Percentiles rank a stretch among this genome's conserved stretches.
Evolutionary conservation across 2,329 filamentous ascomycete genomes (phyloP).

Genomic region (Aspergillus brasiliensis): DNA sequence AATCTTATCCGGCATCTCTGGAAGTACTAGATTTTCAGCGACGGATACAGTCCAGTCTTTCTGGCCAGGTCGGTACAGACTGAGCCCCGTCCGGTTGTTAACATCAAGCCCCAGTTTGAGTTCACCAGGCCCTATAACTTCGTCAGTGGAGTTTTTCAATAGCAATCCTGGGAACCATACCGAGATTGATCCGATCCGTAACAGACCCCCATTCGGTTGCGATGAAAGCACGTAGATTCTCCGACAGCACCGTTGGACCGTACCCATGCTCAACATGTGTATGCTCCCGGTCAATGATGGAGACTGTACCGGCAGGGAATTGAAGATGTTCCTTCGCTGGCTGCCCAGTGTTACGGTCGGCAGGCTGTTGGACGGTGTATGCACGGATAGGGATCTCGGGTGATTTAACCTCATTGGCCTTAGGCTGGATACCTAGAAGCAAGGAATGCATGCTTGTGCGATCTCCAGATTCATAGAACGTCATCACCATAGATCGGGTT

Average conservation of each 20-base stretch:
- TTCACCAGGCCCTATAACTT: conserved; percentile 63
- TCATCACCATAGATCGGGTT: conserved; percentile 73
- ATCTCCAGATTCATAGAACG: conserved; percentile 73
- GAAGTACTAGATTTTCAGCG: conserved; percentile 65
- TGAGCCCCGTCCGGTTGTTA: conserved; percentile 62
- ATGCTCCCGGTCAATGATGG: conserved; percentile 71
- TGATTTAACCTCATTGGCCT: conserved; percentile 68
- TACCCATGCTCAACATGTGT: conserved; percentile 57
- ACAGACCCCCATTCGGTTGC: conserved; percentile 76
- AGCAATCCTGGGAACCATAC: conserved; percentile 36
- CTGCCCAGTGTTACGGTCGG: conserved; percentile 32
- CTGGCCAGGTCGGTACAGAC: conserved; percentile 72
- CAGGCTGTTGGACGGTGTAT: conserved; percentile 61
- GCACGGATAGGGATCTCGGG: conserved; percentile 68
- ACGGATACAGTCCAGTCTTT: conserved; percentile 76
- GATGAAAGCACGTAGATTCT: conserved; percentile 72
- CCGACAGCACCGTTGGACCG: conserved; percentile 71
- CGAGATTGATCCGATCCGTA: conserved; percentile 80
- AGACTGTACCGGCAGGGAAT: conserved; percentile 40
- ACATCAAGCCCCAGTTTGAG: conserved; percentile 68
- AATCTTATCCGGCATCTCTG: conserved; percentile 65
- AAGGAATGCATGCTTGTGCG: conserved; percentile 71
- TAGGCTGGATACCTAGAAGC: conserved; percentile 71
- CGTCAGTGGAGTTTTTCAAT: conserved; percentile 16
- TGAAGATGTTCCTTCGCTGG: conserved; percentile 36